Base-by-base conservation (phyloP, 495 filamentous ascomycete genomes). In the Xanthoparmelia taractica region DNA sequence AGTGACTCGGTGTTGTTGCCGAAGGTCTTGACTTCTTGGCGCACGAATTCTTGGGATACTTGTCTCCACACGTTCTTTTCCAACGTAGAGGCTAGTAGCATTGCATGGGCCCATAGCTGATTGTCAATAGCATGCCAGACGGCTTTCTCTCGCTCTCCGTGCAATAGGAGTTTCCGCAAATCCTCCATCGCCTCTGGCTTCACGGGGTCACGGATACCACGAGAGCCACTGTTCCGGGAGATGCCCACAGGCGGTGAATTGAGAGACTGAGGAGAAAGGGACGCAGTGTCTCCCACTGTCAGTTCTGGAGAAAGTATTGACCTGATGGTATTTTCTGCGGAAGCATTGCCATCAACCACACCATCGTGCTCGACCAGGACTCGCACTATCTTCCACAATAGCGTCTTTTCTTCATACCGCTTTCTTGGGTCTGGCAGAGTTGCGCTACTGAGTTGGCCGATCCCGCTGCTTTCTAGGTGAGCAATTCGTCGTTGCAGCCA, bases 61-160 rank as follows among this genome's bases (percentile, higher is more conserved):
- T 95, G 89, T 72, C 90, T 96, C 84, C 91, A 97, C 27, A 93
- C 81, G 11, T 78, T 74, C 58, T 77, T 79, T 37, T 82, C 81
- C 59, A 85, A 68, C 2, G 93, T 93, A 40, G 89, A 91, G 23
- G 95, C 85, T 50, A 99, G 84, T 43, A 97, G 82, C 80, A 99
- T 86, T 12, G 95, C 95, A 75, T 99, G 95, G 15, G 89, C 93
- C 95, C 95, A 99, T 6, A 97, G 77, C 43, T 91, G 85, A 71
- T 88, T 87, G 70, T 99, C 95, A n/a, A 89, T 92, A 10, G 95
- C 95, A 62, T 84, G 78, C 94, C 94, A 97, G 15, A 96, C 87
- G 4, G 95, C 95, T 68, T 92, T 91, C 69, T 96, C 92, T 15
- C 89, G 82, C 37, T 99, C 88, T 17, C 95, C 94, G 41, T 79